Conservation (phyloP, 2,329 filamentous ascomycete species). For the Penicillium sp. region DNA sequence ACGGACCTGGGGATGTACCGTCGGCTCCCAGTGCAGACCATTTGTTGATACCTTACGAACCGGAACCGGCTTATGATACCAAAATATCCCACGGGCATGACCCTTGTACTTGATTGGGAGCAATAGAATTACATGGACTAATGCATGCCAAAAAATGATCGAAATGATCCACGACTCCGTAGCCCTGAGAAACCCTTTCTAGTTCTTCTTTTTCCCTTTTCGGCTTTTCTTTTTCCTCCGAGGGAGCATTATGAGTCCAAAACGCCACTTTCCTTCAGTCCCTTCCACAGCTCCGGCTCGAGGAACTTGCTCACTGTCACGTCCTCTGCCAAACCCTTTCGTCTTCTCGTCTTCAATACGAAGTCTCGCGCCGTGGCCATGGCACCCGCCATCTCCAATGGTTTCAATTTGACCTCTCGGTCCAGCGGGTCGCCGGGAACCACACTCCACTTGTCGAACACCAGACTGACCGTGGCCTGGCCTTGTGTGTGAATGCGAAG, state of each 20-base stretch:
- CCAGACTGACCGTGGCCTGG: conserved; percentile 80
- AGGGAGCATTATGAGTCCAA: conserved; percentile 55
- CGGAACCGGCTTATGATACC: neutral
- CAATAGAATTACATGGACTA: conserved; percentile 24
- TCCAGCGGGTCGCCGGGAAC: conserved; percentile 95
- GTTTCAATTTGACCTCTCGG: conserved; percentile 72
- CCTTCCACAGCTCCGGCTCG: conserved; percentile 88
- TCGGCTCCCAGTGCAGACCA: neutral
- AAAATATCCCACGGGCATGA: neutral
- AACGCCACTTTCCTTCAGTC: conserved; percentile 81
- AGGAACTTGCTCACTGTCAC: conserved; percentile 94
- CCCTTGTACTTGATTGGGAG: conserved; percentile 10
- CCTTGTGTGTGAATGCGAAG: conserved; percentile 93
- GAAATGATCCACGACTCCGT: conserved; percentile 10
- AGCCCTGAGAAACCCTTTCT: conserved; percentile 5
- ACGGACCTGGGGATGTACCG: neutral
- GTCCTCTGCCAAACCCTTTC: conserved; percentile 93
- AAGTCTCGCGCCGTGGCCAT: conserved; percentile 93
- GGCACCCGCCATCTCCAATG: conserved; percentile 79
- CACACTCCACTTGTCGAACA: conserved; percentile 94
- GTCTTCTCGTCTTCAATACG: conserved; percentile 86
- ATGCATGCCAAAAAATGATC: conserved; percentile 3
- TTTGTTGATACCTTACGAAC: neutral
- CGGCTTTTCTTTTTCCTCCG: neutral
- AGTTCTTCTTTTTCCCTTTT: conserved; percentile 1